Evolutionary conservation across 495 filamentous ascomycete genomes (phyloP), one percentile per base, ranked within the genome.

Genomic region (Penicillium atrosanguineum): DNA sequence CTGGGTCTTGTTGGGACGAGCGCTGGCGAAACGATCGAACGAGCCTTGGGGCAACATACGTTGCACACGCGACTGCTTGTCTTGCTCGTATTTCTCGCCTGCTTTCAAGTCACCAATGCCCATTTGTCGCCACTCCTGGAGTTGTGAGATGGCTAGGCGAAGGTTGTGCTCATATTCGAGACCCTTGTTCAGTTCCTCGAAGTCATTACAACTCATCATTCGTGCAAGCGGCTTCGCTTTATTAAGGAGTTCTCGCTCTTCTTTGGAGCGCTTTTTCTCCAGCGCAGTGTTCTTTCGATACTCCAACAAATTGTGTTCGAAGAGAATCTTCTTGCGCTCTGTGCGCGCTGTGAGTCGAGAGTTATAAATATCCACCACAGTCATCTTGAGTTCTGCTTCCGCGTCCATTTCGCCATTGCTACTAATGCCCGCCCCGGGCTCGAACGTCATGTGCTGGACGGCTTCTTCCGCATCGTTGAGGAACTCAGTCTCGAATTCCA

Each of bases 331-430:
- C 69, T 99, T 99, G 39, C 94, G 82, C 62, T 97, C 92, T n/a
- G 88, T 92, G 29, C 94, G 84, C 39, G 89, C 86, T 7, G 91
- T 96, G 21, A 99, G 76, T 15, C 92, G 87, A 23, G 89, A 87
- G 64, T 97, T 97, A 73, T 99, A 99, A 50, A 99, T 97, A 57
- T 96, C 91, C 80, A 99, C 97, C 3, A 99, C 91, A 0, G 91
- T 95, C 75, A 97, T 83, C 77, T 99, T 99, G 53, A 99, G 78
- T 55, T 96, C 92, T 78, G 92, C 93, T 70, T 99, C 94, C 11
- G 92, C 90, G 53, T 97, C 95, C 16, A 88, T 72, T 60, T 91
- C 87, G 55, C 89, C 88, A 3, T 90, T 96, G 12, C 85, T 84
- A 56, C 94, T 91, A 57, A 94, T 78, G 44, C 94, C 94, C 62